phyloP scores from a whole-genome alignment of 1,284 basidiomycete species.

The Stereum hirsutum region DNA sequence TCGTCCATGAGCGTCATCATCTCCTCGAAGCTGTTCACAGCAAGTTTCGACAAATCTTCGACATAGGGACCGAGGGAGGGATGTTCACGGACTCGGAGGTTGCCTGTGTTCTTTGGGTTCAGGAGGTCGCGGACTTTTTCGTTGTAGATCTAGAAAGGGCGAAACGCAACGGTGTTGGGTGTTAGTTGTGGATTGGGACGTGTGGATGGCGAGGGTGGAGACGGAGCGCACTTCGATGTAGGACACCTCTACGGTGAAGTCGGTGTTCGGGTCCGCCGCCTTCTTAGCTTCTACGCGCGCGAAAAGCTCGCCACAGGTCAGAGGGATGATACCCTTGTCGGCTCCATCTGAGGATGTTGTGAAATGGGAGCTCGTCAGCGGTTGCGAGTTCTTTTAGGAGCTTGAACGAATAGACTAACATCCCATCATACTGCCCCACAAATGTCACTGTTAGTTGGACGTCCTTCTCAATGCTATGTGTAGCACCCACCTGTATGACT shows the following conservation, averaged over 20 bases:
- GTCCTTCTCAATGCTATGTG: neutral
- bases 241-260: conserved; percentile 91
- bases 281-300: conserved; percentile 68
- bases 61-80: conserved; percentile 94
- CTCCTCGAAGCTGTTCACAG: conserved; percentile 85
- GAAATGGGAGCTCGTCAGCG: too few relatives aligned
- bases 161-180: conserved; percentile 1
- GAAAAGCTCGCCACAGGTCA: conserved; percentile 92
- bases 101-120: conserved; percentile 95
- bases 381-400: too few relatives aligned
- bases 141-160: conserved; percentile 76
- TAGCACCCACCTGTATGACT: conserved; percentile 71
- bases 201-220: neutral
- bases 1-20: conserved; percentile 99
- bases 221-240: conserved; percentile 74
- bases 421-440: conserved; percentile 83
- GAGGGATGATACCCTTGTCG: conserved; percentile 96
- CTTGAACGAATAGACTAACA: conserved; percentile 77
- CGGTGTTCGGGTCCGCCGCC: conserved; percentile 57
- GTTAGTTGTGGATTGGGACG: neutral
- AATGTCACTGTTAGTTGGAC: neutral
- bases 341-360: conserved; percentile 69
- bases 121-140: conserved; percentile 97
- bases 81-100: conserved; percentile 94
- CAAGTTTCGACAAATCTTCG: conserved; percentile 91